Evolutionary conservation across 495 filamentous ascomycete species (phyloP).

Genomic region (Lophium mytilinum): DNA sequence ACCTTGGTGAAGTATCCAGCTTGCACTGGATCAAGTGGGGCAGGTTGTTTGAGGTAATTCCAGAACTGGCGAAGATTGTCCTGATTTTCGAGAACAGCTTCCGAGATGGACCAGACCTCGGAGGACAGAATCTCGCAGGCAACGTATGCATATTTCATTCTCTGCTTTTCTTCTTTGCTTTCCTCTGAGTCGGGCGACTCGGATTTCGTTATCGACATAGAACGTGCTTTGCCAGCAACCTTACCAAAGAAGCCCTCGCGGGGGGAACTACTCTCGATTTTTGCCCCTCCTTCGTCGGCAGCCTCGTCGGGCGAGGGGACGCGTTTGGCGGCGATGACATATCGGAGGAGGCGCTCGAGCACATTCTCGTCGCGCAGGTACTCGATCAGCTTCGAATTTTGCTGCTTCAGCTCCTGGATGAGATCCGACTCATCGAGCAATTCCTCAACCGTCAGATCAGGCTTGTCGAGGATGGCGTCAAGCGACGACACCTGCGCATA

Average conservation of each 20-base stretch:
- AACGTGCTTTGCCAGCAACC: constrained; percentile 23
- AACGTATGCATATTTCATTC: constrained; percentile 84
- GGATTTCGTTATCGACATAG: constrained; percentile 25
- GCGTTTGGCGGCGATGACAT: constrained; percentile 71
- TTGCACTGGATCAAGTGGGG: constrained; percentile 82
- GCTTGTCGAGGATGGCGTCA: constrained; percentile 91
- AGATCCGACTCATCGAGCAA: constrained; percentile 91
- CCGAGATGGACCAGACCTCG: constrained; percentile 92
- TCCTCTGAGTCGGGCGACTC: constrained; percentile 32
- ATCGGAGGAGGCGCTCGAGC: constrained; percentile 79
- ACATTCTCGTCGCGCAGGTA: constrained; percentile 83
- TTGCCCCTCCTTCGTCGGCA: constrained; percentile 53
- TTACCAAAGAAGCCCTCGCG: constrained; percentile 30
- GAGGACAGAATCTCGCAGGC: constrained; percentile 90
- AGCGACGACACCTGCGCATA: constrained; percentile 95
- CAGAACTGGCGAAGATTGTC: constrained; percentile 74
- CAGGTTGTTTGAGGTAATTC: constrained; percentile 70
- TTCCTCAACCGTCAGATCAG: constrained; percentile 89
- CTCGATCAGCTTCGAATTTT: constrained; percentile 96
- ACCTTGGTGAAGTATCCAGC: constrained; percentile 98
- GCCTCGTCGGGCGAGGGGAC: constrained; percentile 51
- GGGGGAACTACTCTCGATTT: constrained; percentile 31
- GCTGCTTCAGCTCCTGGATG: constrained; percentile 94
- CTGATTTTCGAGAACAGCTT: constrained; percentile 81
- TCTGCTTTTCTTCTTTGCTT: constrained; percentile 61